Percentiles rank a stretch among this genome's conserved stretches.
These are phyloP conservation scores for Zygnema circumcarinatum DNA, from an alignment of 139 green algal species.

Conservation along the genomic window DNA sequence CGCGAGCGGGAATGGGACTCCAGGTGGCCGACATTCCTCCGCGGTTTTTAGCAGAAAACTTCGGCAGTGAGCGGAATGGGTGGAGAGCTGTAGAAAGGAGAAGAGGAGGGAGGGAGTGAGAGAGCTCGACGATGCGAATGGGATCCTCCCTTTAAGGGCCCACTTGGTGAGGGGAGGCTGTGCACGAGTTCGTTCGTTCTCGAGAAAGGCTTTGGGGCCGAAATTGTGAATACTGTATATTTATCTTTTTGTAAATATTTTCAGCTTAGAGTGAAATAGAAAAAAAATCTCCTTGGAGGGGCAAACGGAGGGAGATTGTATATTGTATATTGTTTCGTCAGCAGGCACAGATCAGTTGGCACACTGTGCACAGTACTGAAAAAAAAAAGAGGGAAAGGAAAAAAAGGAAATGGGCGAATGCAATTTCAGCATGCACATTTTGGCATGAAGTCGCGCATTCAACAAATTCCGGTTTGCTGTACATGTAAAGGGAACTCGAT, in stretches of 20 bases:
- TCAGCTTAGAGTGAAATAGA: background rate
- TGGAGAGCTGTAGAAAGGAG: background rate
- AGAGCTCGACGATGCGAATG: background rate
- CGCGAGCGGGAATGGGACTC: conserved; percentile 34
- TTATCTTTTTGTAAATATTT: background rate
- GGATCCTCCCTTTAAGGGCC: conserved; percentile 7
- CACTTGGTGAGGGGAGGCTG: background rate
- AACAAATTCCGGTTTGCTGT: no score
- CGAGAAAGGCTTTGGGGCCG: no score
- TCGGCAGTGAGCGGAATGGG: background rate
- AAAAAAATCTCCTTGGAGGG: background rate
- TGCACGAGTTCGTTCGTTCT: background rate
- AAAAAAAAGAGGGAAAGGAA: background rate
- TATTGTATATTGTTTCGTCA: background rate
- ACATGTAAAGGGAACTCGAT: no score
- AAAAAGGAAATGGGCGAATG: background rate
- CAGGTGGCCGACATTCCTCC: conserved; percentile 45
- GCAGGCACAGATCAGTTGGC: background rate
- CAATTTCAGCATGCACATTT: no score
- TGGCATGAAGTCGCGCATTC: background rate
- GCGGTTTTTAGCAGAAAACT: background rate
- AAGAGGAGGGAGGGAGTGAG: background rate
- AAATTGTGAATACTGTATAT: background rate
- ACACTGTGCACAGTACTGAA: background rate
- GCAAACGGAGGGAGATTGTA: background rate